Base-by-base conservation (phyloP, 139 green algal species). In the Marvania coccoides region DNA sequence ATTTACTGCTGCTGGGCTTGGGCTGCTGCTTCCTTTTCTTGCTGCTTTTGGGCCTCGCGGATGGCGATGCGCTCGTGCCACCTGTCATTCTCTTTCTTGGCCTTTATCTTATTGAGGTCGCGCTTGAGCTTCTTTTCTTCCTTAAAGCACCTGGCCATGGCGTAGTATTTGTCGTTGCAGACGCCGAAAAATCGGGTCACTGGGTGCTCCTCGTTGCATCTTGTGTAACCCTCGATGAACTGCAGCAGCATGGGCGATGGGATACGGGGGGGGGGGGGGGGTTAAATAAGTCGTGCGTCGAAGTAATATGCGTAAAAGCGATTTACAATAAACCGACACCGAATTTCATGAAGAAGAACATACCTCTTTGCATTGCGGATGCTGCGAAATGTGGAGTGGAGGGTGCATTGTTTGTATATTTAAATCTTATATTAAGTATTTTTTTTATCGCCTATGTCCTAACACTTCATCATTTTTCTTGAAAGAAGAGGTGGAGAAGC, bases 41-140 rank as follows among this genome's bases (percentile, higher is more conserved):
- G n/a, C 47, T 5, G 15, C 24, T 13, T n/a, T 40, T 36, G 5
- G 3, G 65, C 57, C 19, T 57, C 4, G 61, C 38, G 51, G 19
- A 33, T 9, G n/a, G 24, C 69, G 14, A 58, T 34, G 28, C 65
- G 64, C 2, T 28, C 54, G 3, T 47, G 23, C 37, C 80, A 38
- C 19, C 65, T 68, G 36, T 76, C 64, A 34, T 54, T 55, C 40
- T 76, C 59, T 48, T 12, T n/a, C 46, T 30, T 26, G 3, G 61
- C 60, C 34, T 54, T 72, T 23, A 67, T 65, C 30, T 54, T 51
- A 42, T 84, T 84, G 12, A 26, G 10, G 1, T 39, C 31, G 19
- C 55, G 60, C 35, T 89, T 85, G 10, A 80, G 47, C 53, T 73
- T 75, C 75, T 96, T 96, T 56, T 96, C 88, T 57, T 80, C 35